Evolutionary conservation across 768 basidiomycete species (phyloP).

Genomic region (Calocera viscosa): DNA sequence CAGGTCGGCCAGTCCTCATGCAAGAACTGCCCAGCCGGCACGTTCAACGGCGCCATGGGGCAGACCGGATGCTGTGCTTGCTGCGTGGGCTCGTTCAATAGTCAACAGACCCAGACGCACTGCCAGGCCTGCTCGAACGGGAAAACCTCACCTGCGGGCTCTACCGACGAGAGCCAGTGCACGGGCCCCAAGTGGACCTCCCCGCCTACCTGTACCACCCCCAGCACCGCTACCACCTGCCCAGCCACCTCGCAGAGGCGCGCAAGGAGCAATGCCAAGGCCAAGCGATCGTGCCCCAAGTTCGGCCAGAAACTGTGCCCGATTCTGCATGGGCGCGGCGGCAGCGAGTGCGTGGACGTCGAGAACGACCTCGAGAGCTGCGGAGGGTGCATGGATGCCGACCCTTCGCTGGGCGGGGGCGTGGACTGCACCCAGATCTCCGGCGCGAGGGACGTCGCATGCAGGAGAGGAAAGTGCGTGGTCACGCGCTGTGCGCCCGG

Average conservation of each 20-base stretch:
- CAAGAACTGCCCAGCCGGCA: background rate
- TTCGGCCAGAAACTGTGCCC: background rate
- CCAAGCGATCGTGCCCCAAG: background rate
- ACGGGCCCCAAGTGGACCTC: background rate
- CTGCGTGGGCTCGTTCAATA: background rate
- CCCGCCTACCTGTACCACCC: background rate
- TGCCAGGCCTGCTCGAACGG: slow-evolving; percentile 1
- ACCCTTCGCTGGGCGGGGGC: background rate
- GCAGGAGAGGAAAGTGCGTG: background rate
- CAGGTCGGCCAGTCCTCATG: background rate
- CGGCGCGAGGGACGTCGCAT: background rate
- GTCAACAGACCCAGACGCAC: background rate
- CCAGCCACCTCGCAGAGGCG: background rate
- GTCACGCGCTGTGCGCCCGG: background rate
- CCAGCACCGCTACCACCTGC: background rate
- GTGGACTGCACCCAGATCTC: slow-evolving; percentile 3
- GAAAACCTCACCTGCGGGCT: background rate
- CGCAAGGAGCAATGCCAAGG: background rate
- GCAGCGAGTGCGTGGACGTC: slow-evolving; percentile 22
- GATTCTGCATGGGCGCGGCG: background rate
- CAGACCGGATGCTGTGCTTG: background rate
- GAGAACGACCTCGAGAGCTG: slow-evolving; percentile 20
- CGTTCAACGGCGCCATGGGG: background rate
- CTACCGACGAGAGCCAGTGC: background rate
- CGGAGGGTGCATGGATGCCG: slow-evolving; percentile 21